Evolutionary conservation across 345 rosid genomes (phyloP).

Genomic region (Reutealis trisperma): DNA sequence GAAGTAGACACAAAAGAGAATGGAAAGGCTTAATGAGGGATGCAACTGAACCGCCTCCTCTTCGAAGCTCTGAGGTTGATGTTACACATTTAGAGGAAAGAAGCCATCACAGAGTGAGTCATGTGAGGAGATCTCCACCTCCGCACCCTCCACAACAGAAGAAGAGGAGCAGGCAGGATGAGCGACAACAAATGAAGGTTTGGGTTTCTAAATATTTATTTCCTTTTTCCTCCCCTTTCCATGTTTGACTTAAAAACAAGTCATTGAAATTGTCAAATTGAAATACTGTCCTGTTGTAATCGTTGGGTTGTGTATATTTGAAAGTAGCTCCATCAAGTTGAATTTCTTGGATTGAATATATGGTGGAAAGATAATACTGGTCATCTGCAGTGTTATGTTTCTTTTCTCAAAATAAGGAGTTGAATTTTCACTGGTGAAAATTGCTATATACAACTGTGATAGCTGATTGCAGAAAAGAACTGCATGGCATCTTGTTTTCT

Average conservation of each 20-base stretch:
- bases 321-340: background rate
- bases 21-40: slow-evolving; percentile 62
- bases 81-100: slow-evolving; percentile 46
- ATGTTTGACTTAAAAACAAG: background rate
- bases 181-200: slow-evolving; percentile 57
- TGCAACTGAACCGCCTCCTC: slow-evolving; percentile 62
- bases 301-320: background rate
- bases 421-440: background rate
- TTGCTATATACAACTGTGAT: background rate
- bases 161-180: slow-evolving; percentile 64
- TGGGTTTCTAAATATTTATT: slow-evolving; percentile 20
- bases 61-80: slow-evolving; percentile 59
- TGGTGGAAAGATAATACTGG: no score
- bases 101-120: slow-evolving; percentile 36
- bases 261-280: background rate
- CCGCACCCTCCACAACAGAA: slow-evolving; percentile 44
- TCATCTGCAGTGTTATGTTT: background rate
- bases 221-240: no score
- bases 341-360: background rate
- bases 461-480: background rate
- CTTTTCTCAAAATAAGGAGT: background rate
- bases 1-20: slow-evolving; percentile 58
- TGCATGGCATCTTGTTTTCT: background rate
- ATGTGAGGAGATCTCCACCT: slow-evolving; percentile 51
- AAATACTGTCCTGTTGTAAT: background rate